Evolutionary conservation across 164 flowering plant species (phyloP).

Genomic region (Chloranthus sessilifolius): DNA sequence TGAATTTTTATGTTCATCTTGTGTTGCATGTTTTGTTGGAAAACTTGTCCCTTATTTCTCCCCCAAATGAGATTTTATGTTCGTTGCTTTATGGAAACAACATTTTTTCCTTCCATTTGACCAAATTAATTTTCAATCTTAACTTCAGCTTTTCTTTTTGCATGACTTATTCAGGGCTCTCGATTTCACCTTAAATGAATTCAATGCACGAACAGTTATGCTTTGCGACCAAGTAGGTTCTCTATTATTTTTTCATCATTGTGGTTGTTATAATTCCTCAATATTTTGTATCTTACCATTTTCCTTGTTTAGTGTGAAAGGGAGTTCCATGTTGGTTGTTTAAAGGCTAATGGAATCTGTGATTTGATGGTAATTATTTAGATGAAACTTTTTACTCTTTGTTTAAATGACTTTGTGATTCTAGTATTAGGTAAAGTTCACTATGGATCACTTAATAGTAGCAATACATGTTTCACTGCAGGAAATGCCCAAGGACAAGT

Average conservation of each 20-base stretch:
- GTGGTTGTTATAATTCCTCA: not conserved
- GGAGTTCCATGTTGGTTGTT: conserved; percentile 87
- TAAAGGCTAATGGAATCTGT: conserved; percentile 58
- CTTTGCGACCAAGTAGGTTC: conserved; percentile 83
- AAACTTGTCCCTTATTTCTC: too few species aligned
- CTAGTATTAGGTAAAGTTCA: not conserved
- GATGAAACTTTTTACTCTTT: not conserved
- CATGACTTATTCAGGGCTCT: too few species aligned
- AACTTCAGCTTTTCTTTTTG: conserved; percentile 1
- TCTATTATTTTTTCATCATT: not conserved
- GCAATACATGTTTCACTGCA: conserved; percentile 17
- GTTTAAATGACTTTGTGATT: not conserved
- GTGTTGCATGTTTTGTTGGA: too few species aligned
- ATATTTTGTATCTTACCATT: conserved; percentile 13
- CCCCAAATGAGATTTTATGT: too few species aligned
- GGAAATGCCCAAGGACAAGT: conserved; percentile 81
- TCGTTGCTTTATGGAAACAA: too few species aligned
- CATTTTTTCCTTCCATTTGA: too few species aligned
- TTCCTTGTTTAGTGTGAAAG: conserved; percentile 72
- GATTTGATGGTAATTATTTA: conserved; percentile 72
- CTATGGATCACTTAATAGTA: conserved; percentile 8
- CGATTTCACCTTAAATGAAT: conserved; percentile 60
- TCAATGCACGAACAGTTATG: conserved; percentile 77
- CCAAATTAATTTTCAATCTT: too few species aligned
- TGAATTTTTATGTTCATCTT: too few species aligned